Evolutionary conservation across 176 grass and related monocot species (phyloP).

Genomic region (Carex kokanica): DNA sequence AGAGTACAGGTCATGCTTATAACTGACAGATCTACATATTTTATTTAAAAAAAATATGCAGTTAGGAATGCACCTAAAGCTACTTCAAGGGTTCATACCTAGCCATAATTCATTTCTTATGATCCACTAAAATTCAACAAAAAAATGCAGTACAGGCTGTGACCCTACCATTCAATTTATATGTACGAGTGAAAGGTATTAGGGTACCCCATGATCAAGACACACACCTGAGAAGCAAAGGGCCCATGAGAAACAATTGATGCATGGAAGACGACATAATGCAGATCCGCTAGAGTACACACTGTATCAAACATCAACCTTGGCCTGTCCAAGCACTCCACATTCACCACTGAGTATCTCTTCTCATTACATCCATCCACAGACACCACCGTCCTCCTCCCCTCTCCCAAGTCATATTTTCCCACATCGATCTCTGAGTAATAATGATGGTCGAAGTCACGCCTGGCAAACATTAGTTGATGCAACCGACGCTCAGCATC

Average conservation of each 20-base stretch:
- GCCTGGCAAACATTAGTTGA: slow-evolving; percentile 47
- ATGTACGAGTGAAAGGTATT: neutral
- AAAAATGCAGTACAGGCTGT: neutral
- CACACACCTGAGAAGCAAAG: slow-evolving; percentile 37
- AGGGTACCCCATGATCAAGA: neutral
- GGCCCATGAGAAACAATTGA: slow-evolving; percentile 34
- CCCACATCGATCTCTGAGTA: slow-evolving; percentile 18
- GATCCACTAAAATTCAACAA: neutral
- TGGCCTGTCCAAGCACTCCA: slow-evolving; percentile 45
- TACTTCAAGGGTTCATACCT: neutral
- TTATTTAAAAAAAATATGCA: neutral
- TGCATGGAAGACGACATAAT: slow-evolving; percentile 55
- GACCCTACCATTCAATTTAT: neutral
- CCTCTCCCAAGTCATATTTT: slow-evolving; percentile 8
- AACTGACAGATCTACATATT: neutral
- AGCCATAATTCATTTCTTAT: neutral
- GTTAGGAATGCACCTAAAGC: neutral
- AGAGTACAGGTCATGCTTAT: neutral
- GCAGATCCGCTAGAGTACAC: slow-evolving; percentile 50
- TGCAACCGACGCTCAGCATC: slow-evolving; percentile 43
- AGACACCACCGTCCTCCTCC: slow-evolving; percentile 26
- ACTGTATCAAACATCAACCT: slow-evolving; percentile 60
- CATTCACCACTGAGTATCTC: slow-evolving; percentile 45
- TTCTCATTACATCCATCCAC: slow-evolving; percentile 44
- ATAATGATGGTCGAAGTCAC: slow-evolving; percentile 35